Base-by-base conservation (phyloP, 257 asterid genomes). In the Nicotiana attenuata region DNA sequence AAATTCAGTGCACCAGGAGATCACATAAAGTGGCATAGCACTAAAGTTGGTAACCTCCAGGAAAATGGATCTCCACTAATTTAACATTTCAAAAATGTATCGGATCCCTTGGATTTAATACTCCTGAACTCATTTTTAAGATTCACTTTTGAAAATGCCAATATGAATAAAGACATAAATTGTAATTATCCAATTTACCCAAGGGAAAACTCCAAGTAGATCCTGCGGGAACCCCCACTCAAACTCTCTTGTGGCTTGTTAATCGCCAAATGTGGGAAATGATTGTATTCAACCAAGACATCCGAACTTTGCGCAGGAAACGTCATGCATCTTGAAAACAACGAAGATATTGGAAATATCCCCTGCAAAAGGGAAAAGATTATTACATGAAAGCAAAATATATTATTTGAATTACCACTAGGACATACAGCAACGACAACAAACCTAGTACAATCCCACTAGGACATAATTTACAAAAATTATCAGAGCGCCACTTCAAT, bases 301-400 rank as follows among this genome's bases (percentile, higher is more conserved):
- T 90, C 94, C 59, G 88, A 94, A 6, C 80, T 82, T 75, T 85
- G 81, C 38, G 92, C 84, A 50, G 95, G 91, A 83, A 96, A 94
- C 88, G 89, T 96, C 88, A 96, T 82, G 93, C 94, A 87, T 85
- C 95, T 80, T 14, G 97, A 89, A 88, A 96, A 89, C 86, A 92
- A 78, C 19, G 82, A 80, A 85, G 92, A 86, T 86, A 96, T 86
- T 61, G 99, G 99, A 76, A 90, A 94, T 82, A 90, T 90, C 56
- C 97, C 99, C 99, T 96, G 94, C 84, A 86, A 81, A 88, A 71
- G 41, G 76, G 76, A 56, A 71, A 65, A 53, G 26, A 45, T 65
- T 28, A 50, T 75, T 59, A 47, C 79, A 47, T 50, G 79, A 50
- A 52, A 50, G 63, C 15, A 75, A 75, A 52, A 52, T 47, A 8